phyloP scores from a whole-genome alignment of 2,329 filamentous ascomycete genomes.

The Stemphylium lycopersici region DNA sequence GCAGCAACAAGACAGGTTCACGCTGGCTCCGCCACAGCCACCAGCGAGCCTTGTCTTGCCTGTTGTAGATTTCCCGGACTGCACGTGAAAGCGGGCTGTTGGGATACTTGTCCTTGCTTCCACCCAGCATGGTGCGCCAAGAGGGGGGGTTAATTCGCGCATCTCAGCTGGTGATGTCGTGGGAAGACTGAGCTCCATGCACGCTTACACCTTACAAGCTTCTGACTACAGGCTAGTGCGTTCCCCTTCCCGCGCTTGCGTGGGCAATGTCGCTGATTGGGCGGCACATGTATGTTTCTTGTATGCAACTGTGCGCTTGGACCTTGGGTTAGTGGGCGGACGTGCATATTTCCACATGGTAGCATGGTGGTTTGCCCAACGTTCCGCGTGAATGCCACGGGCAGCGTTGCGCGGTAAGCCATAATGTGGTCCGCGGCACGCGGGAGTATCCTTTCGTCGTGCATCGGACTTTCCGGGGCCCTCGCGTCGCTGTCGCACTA shows the following conservation, averaged over 20 bases:
- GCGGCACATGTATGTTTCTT: not conserved
- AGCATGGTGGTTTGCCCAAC: too few relatives aligned
- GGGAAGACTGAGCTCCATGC: not conserved
- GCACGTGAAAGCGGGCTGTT: not conserved
- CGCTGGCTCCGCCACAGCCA: not conserved
- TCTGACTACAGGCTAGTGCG: not conserved
- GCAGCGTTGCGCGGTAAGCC: too few relatives aligned
- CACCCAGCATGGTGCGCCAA: not conserved
- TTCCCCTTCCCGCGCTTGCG: too few relatives aligned
- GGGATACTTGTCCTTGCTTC: not conserved
- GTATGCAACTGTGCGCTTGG: too few relatives aligned
- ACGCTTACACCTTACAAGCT: not conserved
- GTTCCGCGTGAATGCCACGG: too few relatives aligned
- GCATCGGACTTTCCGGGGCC: too few relatives aligned
- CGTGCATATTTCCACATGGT: too few relatives aligned
- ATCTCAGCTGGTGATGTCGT: not conserved
- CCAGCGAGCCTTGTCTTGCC: not conserved
- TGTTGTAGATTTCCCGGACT: not conserved
- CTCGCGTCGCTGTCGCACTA: too few relatives aligned
- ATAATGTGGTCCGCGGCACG: too few relatives aligned
- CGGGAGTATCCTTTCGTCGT: too few relatives aligned
- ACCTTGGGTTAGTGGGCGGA: too few relatives aligned
- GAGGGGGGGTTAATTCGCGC: conserved; percentile 4
- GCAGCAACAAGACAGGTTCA: not conserved
- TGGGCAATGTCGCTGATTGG: not conserved